Evolutionary conservation across 163 green algal genomes (phyloP), one percentile per base, ranked within the genome.

Genomic region (Scenedesmus sp.): DNA sequence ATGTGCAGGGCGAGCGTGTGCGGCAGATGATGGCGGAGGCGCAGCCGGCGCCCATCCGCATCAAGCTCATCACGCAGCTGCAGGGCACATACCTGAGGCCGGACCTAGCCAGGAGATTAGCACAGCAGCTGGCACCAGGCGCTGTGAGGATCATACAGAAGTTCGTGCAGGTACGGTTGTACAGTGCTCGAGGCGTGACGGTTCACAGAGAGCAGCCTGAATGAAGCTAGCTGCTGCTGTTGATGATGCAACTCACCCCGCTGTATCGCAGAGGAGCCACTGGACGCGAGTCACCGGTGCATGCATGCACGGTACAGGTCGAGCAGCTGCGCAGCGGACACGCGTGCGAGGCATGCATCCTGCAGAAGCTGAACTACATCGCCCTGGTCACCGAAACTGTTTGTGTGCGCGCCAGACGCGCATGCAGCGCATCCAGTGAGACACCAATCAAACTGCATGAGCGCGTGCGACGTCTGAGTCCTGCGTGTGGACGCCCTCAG

Each of bases 21-120:
- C 85, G 72, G 33, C 30, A 85, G 22, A 85, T 90, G 16, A 68
- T 90, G 72, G 6, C 30, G 37, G 40, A 90, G 87, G 49, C 87
- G 24, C 51, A 70, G 78, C 87, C 87, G 9, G 53, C 40, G 0
- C 78, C 87, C 2, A 86, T 91, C 22, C 78, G 87, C 53, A 91
- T 91, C 37, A 91, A 86, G 53, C 87, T 87, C 26, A 81, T 91
- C 42, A 46, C 35, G 56, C 87, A 91, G 87, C 78, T 91, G 78
- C 35, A 91, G 56, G 78, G 78, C 35, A 73, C 78, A 6, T 87
- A 83, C 42, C 78, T 91, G 0, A 3, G 42, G 22, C 49, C 78
- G 35, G 87, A 43, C 2, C 2, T 12, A 18, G 42, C 40, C 12
- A 86, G 82, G 53, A 30, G 78, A 7, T 40, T 91, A 2, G 16